Base-by-base conservation (phyloP, 257 asterid genomes). In the Solanum appendiculatum region DNA sequence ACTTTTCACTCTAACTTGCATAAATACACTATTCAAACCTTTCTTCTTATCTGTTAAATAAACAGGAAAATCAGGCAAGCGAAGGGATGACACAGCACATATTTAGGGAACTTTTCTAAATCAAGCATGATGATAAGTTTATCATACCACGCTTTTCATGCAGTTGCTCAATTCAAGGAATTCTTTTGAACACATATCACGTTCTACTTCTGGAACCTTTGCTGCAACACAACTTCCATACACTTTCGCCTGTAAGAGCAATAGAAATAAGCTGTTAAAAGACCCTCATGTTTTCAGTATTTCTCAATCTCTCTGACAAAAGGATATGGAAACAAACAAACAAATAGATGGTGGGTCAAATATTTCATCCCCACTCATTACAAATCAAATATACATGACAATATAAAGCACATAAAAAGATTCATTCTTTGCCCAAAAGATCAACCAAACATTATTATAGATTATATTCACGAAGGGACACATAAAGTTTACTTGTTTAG, bases 221-320 rank as follows among this genome's bases (percentile, higher is more conserved):
- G 94, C 88, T 23, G 98, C 94, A 89, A 95, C 96, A 92, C 99
- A 97, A 84, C 90, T 91, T 60, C 99, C 97, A 27, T 95, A 97
- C 63, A 90, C 94, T 92, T 94, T 95, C 74, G 96, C 97, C 99
- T 97, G 87, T 44, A 68, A 69, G 36, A 86, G 46, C 25, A 44
- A 34, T 8, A 69, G 42, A 16, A 48, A 85, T 18, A 44, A 85
- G 51, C 15, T 70, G 72, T 75, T 33, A 75, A 78, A 78, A 48
- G 27, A 81, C 29, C 58, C 34, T 14, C 34, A 44, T 31, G 29
- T 48, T 60, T 75, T 34, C 51, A 21, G 80, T 42, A 60, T 25
- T 46, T 80, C 74, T 64, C 37, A 84, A 86, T 68, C 44, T 68
- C 44, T n/a, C 83, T 46, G 36, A 37, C 66, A 51, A 21, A 36